Percentiles rank a stretch among this genome's conserved stretches.
Evolutionary conservation across 768 basidiomycete species (phyloP).

Genomic region (Boletus sp.): DNA sequence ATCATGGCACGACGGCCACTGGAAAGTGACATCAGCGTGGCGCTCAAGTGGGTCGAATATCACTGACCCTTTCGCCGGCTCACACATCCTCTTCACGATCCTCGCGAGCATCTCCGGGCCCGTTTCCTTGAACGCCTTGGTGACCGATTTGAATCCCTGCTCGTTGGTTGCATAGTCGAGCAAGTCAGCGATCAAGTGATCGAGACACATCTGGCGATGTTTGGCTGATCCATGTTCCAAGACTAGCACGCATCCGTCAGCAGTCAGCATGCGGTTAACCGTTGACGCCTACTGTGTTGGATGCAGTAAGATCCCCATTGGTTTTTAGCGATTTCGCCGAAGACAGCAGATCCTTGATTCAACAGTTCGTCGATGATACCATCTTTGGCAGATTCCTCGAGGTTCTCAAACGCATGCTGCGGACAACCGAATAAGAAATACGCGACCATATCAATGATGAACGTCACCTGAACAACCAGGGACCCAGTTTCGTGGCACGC

Average conservation of each 20-base stretch:
- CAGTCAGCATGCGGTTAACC: background rate
- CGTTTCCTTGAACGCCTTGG: conserved; percentile 83
- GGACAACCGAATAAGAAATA: conserved; percentile 11
- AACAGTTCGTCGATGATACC: conserved; percentile 84
- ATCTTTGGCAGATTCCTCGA: conserved; percentile 80
- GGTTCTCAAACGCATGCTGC: conserved; percentile 83
- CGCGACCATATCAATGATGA: background rate
- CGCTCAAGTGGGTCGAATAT: background rate
- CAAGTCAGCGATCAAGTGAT: conserved; percentile 73
- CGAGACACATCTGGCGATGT: conserved; percentile 73
- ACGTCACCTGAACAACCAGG: conserved; percentile 74
- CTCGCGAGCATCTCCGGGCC: conserved; percentile 72
- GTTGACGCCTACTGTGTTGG: conserved; percentile 65
- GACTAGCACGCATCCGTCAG: conserved; percentile 42
- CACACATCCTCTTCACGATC: conserved; percentile 80
- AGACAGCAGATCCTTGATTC: conserved; percentile 63
- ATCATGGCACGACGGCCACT: conserved; percentile 79
- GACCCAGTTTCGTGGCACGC: conserved; percentile 92
- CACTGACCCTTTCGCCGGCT: conserved; percentile 73
- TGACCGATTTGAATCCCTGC: conserved; percentile 85
- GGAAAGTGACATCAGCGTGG: conserved; percentile 20
- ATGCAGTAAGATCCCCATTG: conserved; percentile 91
- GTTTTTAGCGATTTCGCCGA: conserved; percentile 77
- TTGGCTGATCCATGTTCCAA: conserved; percentile 81
- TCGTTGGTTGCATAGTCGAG: conserved; percentile 79